Evolutionary conservation across 495 filamentous ascomycete species (phyloP).

Genomic region (Neurospora sp.): DNA sequence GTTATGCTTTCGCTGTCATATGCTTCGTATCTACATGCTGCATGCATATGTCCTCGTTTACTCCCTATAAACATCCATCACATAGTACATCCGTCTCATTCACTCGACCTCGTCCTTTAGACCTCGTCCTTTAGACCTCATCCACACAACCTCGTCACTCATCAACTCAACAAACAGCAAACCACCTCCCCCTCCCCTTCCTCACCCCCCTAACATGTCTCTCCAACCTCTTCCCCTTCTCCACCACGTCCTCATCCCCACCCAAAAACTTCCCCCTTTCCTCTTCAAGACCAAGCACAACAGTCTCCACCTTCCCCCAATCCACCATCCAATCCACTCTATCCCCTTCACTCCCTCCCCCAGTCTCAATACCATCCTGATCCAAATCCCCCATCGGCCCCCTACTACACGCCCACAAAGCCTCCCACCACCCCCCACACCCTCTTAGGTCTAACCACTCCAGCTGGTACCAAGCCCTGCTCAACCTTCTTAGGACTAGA

Average conservation of each 20-base stretch:
- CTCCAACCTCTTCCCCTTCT: conserved; percentile 7
- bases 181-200: background rate
- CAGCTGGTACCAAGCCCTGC: conserved; percentile 54
- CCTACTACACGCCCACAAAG: conserved; percentile 29
- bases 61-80: no score
- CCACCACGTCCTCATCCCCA: conserved; percentile 9
- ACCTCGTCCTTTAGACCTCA: no score
- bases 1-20: no score
- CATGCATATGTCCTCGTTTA: background rate
- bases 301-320: conserved; percentile 34
- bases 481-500: conserved; percentile 56
- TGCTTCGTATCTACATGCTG: no score
- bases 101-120: background rate
- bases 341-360: conserved; percentile 13
- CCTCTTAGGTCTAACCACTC: conserved; percentile 75
- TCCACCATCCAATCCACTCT: conserved; percentile 32
- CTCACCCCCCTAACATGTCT: background rate
- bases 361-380: background rate
- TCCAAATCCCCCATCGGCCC: background rate
- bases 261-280: conserved; percentile 18
- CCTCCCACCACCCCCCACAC: conserved; percentile 59
- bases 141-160: background rate
- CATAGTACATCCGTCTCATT: background rate
- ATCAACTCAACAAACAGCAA: background rate
- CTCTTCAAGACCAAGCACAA: conserved; percentile 8